A percentile compares a stretch with the other conserved stretches of the same genome.
These are phyloP conservation scores for Keithomyces neogunnii DNA, from an alignment of 2,329 filamentous ascomycete species.

Conservation along the genomic window DNA sequence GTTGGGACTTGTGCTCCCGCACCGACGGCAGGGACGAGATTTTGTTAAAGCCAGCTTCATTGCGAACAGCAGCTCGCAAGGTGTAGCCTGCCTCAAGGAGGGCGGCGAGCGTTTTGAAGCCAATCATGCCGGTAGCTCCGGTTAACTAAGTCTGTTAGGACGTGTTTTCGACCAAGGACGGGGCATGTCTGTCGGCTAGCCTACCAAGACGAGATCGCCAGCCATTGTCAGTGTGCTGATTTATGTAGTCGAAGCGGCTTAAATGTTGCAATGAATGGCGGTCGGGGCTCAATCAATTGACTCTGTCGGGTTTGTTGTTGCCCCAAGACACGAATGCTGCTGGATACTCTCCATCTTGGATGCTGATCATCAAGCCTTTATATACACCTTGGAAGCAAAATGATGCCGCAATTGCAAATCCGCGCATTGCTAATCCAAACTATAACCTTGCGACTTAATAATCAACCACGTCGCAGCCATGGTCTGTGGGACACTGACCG, in stretches of 20 bases:
- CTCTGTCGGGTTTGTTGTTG: too few species aligned
- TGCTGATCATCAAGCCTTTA: not conserved
- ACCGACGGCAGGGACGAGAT: conserved; percentile 4
- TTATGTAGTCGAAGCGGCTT: not conserved
- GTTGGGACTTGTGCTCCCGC: conserved; percentile 8
- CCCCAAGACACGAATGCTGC: too few species aligned
- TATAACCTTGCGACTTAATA: too few species aligned
- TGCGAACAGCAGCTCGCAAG: conserved; percentile 21
- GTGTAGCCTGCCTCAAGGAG: conserved; percentile 17
- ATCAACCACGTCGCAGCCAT: too few species aligned
- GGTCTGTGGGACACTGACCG: too few species aligned
- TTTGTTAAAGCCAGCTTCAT: conserved; percentile 9
- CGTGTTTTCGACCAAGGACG: not conserved
- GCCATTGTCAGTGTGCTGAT: not conserved
- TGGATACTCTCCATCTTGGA: not conserved
- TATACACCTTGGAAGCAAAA: not conserved
- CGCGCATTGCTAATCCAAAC: not conserved
- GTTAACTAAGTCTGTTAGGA: conserved; percentile 11
- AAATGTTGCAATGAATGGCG: too few species aligned
- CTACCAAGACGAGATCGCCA: conserved; percentile 1
- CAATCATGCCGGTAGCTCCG: conserved; percentile 21
- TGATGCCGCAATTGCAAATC: not conserved
- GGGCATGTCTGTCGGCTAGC: not conserved
- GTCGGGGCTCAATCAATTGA: too few species aligned
- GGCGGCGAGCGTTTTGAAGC: conserved; percentile 18